A percentile compares a stretch with the other conserved stretches of the same genome.
Conservation (phyloP, 768 basidiomycete genomes). For the Trametes cinnabarina region DNA sequence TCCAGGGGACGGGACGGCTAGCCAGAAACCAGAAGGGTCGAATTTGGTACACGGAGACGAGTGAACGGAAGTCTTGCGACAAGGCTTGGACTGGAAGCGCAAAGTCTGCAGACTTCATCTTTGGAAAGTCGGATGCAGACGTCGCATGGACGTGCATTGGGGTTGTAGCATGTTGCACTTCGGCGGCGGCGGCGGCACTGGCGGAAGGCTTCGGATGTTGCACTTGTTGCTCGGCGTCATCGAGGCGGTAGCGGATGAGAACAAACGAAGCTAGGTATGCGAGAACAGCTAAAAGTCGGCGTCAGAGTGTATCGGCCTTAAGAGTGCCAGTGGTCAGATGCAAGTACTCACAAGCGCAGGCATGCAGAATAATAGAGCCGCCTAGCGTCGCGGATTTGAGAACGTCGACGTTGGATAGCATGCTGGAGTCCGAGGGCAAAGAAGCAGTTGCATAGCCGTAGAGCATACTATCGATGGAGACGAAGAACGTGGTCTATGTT, state of each 20-base stretch:
- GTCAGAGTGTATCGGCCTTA: not conserved
- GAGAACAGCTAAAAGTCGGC: slow-evolving; percentile 33
- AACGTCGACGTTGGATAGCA: slow-evolving; percentile 13
- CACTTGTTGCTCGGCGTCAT: slow-evolving; percentile 41
- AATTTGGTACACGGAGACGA: slow-evolving; percentile 23
- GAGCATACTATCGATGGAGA: slow-evolving; percentile 54
- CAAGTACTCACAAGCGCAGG: slow-evolving; percentile 43
- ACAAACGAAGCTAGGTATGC: slow-evolving; percentile 58
- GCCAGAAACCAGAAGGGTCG: slow-evolving; percentile 9
- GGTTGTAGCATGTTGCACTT: not conserved
- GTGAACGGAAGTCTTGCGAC: slow-evolving; percentile 16
- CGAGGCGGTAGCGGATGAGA: slow-evolving; percentile 51
- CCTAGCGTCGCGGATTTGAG: slow-evolving; percentile 15
- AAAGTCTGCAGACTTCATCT: not conserved
- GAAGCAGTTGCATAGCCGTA: slow-evolving; percentile 27
- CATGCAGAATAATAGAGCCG: slow-evolving; percentile 37
- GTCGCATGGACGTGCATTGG: not conserved
- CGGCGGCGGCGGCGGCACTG: not conserved
- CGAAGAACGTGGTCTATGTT: slow-evolving; percentile 58
- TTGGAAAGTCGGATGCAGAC: not conserved
- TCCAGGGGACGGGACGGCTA: not conserved
- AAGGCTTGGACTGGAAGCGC: not conserved
- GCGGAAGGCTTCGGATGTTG: not conserved
- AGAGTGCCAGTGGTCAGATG: not conserved
- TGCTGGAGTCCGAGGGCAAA: slow-evolving; percentile 24